These are phyloP conservation scores for Dipteronia sinensis DNA, from an alignment of 345 rosid genomes.

Conservation along the genomic window DNA sequence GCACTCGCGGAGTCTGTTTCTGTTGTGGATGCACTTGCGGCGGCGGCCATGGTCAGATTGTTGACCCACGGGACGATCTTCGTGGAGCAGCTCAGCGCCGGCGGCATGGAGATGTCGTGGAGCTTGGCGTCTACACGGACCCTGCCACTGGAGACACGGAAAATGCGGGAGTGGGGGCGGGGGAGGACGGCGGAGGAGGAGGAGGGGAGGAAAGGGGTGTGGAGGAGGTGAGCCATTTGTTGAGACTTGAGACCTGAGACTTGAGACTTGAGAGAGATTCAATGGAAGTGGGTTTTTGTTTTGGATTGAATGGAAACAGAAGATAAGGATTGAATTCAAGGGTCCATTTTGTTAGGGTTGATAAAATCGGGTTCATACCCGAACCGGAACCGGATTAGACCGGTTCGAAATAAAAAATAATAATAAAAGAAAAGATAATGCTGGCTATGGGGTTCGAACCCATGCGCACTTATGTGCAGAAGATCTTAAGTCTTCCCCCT, in stretches of 20 bases:
- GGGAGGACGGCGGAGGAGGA: constrained; percentile 37
- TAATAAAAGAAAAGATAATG: neutral
- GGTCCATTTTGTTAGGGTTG: too few species aligned
- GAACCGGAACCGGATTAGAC: too few species aligned
- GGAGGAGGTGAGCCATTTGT: constrained; percentile 67
- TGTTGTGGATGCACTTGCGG: too few species aligned
- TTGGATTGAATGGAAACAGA: too few species aligned
- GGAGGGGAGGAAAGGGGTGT: constrained; percentile 56
- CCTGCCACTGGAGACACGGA: constrained; percentile 22
- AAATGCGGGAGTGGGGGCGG: constrained; percentile 6
- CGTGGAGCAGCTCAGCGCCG: constrained; percentile 92
- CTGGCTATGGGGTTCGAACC: constrained; percentile 67
- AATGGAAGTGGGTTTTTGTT: too few species aligned
- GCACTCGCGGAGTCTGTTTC: too few species aligned
- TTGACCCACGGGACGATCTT: constrained; percentile 91
- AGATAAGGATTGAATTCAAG: too few species aligned
- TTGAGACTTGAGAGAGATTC: neutral
- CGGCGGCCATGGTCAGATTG: constrained; percentile 57
- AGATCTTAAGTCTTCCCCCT: constrained; percentile 65
- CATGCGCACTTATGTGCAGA: constrained; percentile 63
- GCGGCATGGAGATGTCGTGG: constrained; percentile 98
- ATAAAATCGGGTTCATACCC: too few species aligned
- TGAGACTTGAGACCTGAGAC: neutral
- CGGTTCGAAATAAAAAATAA: neutral
- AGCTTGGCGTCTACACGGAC: constrained; percentile 62